Evolutionary conservation across 305 asterid genomes (phyloP).

Genomic region (Fraxinus sp.): DNA sequence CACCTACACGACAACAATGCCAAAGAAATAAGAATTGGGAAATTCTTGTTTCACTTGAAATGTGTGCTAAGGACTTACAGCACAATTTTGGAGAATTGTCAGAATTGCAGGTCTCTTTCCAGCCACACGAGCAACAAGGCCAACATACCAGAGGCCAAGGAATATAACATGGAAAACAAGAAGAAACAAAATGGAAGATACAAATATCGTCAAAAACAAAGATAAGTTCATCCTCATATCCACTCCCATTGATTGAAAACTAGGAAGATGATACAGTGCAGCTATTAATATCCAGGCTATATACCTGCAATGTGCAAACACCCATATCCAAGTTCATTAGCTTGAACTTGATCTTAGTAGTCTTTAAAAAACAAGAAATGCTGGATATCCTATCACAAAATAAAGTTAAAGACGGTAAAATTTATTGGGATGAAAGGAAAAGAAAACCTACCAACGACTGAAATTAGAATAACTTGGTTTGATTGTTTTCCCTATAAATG

Average conservation of each 20-base stretch:
- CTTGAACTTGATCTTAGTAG: neutral
- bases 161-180: conserved; percentile 81
- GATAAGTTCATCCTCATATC: conserved; percentile 97
- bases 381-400: neutral
- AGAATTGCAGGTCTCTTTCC: conserved; percentile 85
- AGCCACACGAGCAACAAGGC: conserved; percentile 95
- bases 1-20: conserved; percentile 70
- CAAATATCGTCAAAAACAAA: conserved; percentile 73
- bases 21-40: conserved; percentile 42
- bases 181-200: conserved; percentile 89
- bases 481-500: conserved; percentile 91
- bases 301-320: conserved; percentile 57
- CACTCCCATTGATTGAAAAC: conserved; percentile 99
- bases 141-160: conserved; percentile 93
- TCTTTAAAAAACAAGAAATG: neutral
- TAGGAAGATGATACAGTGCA: conserved; percentile 96
- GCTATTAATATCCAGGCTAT: conserved; percentile 92
- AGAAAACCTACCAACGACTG: conserved; percentile 75
- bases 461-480: conserved; percentile 96
- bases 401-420: neutral
- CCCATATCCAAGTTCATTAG: conserved; percentile 13
- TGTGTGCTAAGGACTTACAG: conserved; percentile 57
- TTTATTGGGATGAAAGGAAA: neutral
- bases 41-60: conserved; percentile 22
- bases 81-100: conserved; percentile 88